These are phyloP conservation scores for Rhizopus microsporus DNA, from an alignment of 371 early-diverging fungal species.

Conservation along the genomic window DNA sequence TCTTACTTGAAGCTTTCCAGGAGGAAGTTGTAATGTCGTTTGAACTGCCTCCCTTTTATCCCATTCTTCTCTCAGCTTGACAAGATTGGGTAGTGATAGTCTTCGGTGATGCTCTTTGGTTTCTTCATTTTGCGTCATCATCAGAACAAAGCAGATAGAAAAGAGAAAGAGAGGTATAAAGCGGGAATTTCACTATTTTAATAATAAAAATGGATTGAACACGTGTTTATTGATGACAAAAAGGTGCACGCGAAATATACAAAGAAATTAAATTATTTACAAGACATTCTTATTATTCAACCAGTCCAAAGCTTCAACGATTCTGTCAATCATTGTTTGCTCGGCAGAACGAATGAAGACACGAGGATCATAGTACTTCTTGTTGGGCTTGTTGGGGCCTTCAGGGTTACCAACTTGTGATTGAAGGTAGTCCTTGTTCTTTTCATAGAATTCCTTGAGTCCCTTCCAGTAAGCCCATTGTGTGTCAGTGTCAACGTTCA, in stretches of 20 bases:
- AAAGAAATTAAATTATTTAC: conserved; percentile 47
- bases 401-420: conserved; percentile 92
- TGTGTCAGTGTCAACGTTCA: conserved; percentile 87
- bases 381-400: conserved; percentile 89
- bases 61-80: conserved; percentile 40
- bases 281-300: conserved; percentile 74
- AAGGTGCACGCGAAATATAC: background rate
- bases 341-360: conserved; percentile 88
- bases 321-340: conserved; percentile 79
- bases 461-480: conserved; percentile 85
- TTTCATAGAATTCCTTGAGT: conserved; percentile 71
- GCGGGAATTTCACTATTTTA: conserved; percentile 1
- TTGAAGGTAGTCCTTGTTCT: conserved; percentile 79
- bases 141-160: background rate
- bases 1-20: conserved; percentile 39
- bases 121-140: conserved; percentile 1
- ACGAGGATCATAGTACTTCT: conserved; percentile 94
- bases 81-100: conserved; percentile 42
- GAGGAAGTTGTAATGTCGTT: conserved; percentile 13
- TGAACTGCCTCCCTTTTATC: conserved; percentile 28
- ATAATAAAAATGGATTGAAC: background rate
- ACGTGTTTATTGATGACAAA: conserved; percentile 4
- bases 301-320: conserved; percentile 74
- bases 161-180: background rate
- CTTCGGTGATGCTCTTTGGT: conserved; percentile 15